Base-by-base conservation (phyloP, 352 stramenopile species). In the Thalassiosira hispida region DNA sequence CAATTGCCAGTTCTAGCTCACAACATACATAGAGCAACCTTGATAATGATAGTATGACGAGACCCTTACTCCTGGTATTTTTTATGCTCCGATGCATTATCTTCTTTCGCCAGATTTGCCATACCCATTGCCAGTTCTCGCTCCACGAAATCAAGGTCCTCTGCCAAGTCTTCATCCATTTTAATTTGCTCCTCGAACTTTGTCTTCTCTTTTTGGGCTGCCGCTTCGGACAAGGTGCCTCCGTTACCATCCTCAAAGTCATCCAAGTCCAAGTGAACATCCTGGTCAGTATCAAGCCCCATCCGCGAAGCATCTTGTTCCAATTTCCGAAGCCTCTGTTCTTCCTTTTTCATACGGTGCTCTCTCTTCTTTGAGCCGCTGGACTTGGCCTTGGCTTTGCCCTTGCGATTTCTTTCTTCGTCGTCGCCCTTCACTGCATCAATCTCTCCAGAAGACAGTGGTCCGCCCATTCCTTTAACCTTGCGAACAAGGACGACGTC, bases 401-500 rank as follows among this genome's bases (percentile, higher is more conserved):
- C 31, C 29, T 77, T 57, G 35, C 63, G 33, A n/a, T 46, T 51
- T n/a, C 3, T 62, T 55, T 73, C 46, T 31, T 67, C 60, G 18
- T 8, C 44, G 22, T 73, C 55, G 31, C 38, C 25, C 3, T 53
- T 67, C 6, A 22, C 20, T 42, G 52, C 25, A 53, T 49, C 66
- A 29, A 22, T 47, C 11, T 29, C 52, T 46, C 35, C 67, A 16
- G 22, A 7, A 23, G 23, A 11, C 31, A 14, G 42, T 27, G 40
- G 38, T 33, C 18, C 55, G 23, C 60, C 60, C 51, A 18, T 31
- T 27, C 81, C 77, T 77, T 83, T 84, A 2, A 90, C 68, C 68
- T 95, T 95, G 47, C 91, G 91, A 33, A 95, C 89, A 29, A 95
- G 73, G 0, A 95, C 85, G n/a, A 93, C 72, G 83, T 95, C 90